Conservation (phyloP, 441 rosid genomes). For the Populus tomentosa region DNA sequence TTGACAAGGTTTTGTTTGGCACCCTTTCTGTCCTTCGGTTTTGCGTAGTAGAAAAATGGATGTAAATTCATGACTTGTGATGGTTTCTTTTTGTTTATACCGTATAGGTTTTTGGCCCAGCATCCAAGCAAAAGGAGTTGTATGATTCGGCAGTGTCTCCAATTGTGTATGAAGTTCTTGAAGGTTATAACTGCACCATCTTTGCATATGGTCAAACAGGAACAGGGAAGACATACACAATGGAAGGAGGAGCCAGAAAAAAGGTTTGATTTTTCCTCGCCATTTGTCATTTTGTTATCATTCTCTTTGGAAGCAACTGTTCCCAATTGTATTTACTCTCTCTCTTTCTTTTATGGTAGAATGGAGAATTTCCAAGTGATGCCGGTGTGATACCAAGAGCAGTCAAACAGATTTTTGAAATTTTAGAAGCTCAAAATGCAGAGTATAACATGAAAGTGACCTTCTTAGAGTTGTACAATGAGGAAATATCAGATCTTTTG, state of each 20-base stretch:
- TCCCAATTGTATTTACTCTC: slow-evolving; percentile 20
- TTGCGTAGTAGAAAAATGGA: not conserved
- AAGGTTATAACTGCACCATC: slow-evolving; percentile 96
- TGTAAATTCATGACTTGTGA: not conserved
- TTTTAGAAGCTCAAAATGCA: slow-evolving; percentile 85
- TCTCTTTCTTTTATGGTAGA: slow-evolving; percentile 36
- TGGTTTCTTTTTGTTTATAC: no score
- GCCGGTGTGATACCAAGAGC: slow-evolving; percentile 99
- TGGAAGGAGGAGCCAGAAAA: slow-evolving; percentile 98
- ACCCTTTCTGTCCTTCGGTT: not conserved
- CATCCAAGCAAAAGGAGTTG: slow-evolving; percentile 80
- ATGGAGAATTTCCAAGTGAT: slow-evolving; percentile 94
- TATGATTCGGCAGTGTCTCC: slow-evolving; percentile 83
- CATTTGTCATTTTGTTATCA: not conserved
- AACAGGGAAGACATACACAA: slow-evolving; percentile 29
- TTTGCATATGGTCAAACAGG: slow-evolving; percentile 98
- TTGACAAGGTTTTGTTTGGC: slow-evolving; percentile 67
- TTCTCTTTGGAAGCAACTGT: slow-evolving; percentile 3
- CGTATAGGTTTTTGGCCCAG: slow-evolving; percentile 85
- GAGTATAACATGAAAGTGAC: slow-evolving; percentile 98
- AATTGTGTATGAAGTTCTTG: slow-evolving; percentile 88
- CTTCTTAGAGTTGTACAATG: slow-evolving; percentile 94
- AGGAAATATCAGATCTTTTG: slow-evolving; percentile 93
- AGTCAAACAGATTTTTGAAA: slow-evolving; percentile 88
- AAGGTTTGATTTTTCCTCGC: slow-evolving; percentile 42